Percentiles rank a stretch among this genome's conserved stretches.
Evolutionary conservation across 495 filamentous ascomycete genomes (phyloP).

Genomic region (Margaritispora aquatica): DNA sequence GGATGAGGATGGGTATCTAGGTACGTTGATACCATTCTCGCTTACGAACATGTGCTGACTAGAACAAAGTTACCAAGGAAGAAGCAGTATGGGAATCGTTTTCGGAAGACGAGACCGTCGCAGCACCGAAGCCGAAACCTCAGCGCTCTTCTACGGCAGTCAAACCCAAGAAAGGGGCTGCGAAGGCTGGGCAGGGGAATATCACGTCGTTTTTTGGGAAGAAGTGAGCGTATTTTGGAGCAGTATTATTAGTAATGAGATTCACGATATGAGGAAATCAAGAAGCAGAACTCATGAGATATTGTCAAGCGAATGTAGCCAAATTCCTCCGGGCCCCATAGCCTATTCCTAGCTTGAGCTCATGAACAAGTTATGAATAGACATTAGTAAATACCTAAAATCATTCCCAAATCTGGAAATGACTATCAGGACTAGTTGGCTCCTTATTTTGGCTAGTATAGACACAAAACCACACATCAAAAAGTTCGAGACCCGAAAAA

Average conservation of each 20-base stretch:
- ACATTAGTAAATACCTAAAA: too few relatives aligned
- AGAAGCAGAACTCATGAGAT: too few relatives aligned
- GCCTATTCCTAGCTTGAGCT: too few relatives aligned
- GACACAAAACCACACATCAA: too few relatives aligned
- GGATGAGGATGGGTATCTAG: slow-evolving; percentile 91
- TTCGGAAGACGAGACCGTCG: slow-evolving; percentile 73
- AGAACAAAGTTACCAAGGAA: slow-evolving; percentile 72
- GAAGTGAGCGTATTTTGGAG: slow-evolving; percentile 47
- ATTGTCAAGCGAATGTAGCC: too few relatives aligned
- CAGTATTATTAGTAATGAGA: too few relatives aligned
- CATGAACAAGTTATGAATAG: too few relatives aligned
- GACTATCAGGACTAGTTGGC: too few relatives aligned
- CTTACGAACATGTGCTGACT: not conserved
- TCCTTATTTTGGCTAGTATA: too few relatives aligned
- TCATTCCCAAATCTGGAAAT: too few relatives aligned
- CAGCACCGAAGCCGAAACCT: slow-evolving; percentile 54
- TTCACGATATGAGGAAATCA: not conserved
- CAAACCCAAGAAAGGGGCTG: slow-evolving; percentile 53
- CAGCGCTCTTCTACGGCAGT: slow-evolving; percentile 27
- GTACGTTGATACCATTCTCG: slow-evolving; percentile 39
- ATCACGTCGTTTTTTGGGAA: slow-evolving; percentile 95
- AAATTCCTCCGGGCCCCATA: too few relatives aligned
- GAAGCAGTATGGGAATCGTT: slow-evolving; percentile 92
- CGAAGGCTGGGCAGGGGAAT: slow-evolving; percentile 68
- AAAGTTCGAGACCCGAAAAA: too few relatives aligned